These are phyloP conservation scores for Leishmania martiniquensis DNA, from an alignment of 208 protist genomes.

Conservation along the genomic window DNA sequence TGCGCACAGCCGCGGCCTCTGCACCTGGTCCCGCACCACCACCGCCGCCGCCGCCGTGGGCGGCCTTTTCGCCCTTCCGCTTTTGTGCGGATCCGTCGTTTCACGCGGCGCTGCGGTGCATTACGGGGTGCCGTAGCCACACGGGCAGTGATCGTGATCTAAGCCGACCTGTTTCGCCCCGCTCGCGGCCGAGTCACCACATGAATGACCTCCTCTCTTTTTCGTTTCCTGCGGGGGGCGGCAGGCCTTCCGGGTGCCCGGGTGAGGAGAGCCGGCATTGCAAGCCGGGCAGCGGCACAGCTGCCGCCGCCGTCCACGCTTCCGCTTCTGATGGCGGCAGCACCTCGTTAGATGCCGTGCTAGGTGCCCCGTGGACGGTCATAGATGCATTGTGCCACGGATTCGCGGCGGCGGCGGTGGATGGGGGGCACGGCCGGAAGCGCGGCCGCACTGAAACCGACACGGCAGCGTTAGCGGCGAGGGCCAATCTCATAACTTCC, in stretches of 20 bases:
- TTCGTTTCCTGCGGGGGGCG: neutral
- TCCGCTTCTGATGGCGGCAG: neutral
- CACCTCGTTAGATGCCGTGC: neutral
- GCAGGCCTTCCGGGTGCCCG: neutral
- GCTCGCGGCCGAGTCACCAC: neutral
- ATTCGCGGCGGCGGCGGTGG: neutral
- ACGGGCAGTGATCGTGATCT: neutral
- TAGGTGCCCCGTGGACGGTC: neutral
- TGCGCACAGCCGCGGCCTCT: neutral
- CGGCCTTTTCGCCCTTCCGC: slow-evolving; percentile 34
- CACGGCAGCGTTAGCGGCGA: neutral
- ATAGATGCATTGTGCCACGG: slow-evolving; percentile 32
- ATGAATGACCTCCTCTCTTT: too few species aligned
- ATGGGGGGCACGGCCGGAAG: neutral
- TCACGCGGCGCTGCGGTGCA: slow-evolving; percentile 16
- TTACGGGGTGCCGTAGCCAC: neutral
- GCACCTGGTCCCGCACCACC: neutral
- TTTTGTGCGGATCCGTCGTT: slow-evolving; percentile 17
- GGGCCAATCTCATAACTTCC: neutral
- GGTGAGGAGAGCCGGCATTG: neutral
- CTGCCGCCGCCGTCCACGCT: neutral
- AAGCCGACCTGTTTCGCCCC: neutral
- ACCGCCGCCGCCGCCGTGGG: slow-evolving; percentile 13
- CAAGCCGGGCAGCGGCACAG: neutral
- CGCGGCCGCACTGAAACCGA: neutral